Conservation (phyloP, 2,329 filamentous ascomycete species). For the Trichoderma semiorbis region DNA sequence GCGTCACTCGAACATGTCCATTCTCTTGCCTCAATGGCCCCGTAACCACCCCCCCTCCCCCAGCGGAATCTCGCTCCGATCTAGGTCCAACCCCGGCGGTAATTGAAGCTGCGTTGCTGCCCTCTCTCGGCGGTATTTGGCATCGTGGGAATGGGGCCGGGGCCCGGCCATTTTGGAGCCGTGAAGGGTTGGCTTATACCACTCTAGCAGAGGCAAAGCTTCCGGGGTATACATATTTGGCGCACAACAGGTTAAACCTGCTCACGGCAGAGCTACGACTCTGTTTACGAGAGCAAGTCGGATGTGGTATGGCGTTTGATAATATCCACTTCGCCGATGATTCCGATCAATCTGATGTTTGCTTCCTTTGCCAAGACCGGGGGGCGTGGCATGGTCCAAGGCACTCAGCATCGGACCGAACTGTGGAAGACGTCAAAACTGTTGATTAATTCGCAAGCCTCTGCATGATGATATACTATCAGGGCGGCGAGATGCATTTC, state of each 20-base stretch:
- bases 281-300: background rate
- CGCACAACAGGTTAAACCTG: background rate
- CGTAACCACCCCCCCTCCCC: background rate
- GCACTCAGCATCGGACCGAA: constrained; percentile 14
- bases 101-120: constrained; percentile 1
- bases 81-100: constrained; percentile 14
- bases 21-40: background rate
- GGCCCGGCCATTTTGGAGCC: background rate
- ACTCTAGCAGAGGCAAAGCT: background rate
- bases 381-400: background rate
- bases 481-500: background rate
- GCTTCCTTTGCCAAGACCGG: background rate
- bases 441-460: background rate
- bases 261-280: background rate
- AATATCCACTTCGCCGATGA: constrained; percentile 12
- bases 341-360: constrained; percentile 13
- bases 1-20: background rate
- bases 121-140: constrained; percentile 8
- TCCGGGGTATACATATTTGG: background rate
- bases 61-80: constrained; percentile 15
- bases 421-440: constrained; percentile 3
- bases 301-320: background rate
- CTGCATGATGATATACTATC: background rate
- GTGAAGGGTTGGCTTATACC: background rate
- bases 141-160: background rate